Conservation (phyloP, 2,329 filamentous ascomycete genomes). For the Lojkania enalia region DNA sequence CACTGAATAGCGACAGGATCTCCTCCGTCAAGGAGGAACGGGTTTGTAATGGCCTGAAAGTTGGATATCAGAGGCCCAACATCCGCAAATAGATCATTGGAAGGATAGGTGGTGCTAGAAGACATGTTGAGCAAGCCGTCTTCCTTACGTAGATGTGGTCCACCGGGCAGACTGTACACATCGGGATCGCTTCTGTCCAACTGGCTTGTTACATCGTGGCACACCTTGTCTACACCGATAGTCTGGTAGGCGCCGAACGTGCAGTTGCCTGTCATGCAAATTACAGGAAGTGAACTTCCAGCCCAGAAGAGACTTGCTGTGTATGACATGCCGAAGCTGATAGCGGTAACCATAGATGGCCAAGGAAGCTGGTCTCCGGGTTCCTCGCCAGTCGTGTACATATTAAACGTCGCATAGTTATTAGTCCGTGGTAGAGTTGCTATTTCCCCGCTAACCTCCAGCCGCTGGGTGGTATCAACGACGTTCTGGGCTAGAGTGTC, state of each 20-base stretch:
- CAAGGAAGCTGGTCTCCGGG: constrained; percentile 4
- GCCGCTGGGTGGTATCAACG: background rate
- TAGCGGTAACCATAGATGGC: constrained; percentile 9
- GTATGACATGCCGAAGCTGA: constrained; percentile 11
- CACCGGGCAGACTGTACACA: constrained; percentile 4
- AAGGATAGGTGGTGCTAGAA: constrained; percentile 4
- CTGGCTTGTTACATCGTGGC: constrained; percentile 5
- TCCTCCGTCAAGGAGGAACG: background rate
- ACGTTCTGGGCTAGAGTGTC: constrained; percentile 14
- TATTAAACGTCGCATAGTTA: constrained; percentile 4
- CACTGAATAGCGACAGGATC: constrained; percentile 11
- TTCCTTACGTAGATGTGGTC: constrained; percentile 4
- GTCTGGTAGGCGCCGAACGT: constrained; percentile 12
- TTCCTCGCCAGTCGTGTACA: constrained; percentile 4
- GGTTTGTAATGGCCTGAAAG: constrained; percentile 9
- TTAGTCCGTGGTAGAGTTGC: constrained; percentile 8
- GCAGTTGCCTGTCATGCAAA: constrained; percentile 13
- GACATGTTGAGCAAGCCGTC: constrained; percentile 10
- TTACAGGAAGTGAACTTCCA: constrained; percentile 1
- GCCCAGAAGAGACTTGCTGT: constrained; percentile 7
- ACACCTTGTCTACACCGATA: constrained; percentile 5
- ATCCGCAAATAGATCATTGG: constrained; percentile 1
- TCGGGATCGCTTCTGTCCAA: constrained; percentile 3
- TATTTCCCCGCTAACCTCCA: constrained; percentile 3
- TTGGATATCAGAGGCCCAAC: constrained; percentile 12